Evolutionary conservation across 1,284 basidiomycete species (phyloP), one percentile per base, ranked within the genome.

Genomic region (Mycosarcoma maydis): DNA sequence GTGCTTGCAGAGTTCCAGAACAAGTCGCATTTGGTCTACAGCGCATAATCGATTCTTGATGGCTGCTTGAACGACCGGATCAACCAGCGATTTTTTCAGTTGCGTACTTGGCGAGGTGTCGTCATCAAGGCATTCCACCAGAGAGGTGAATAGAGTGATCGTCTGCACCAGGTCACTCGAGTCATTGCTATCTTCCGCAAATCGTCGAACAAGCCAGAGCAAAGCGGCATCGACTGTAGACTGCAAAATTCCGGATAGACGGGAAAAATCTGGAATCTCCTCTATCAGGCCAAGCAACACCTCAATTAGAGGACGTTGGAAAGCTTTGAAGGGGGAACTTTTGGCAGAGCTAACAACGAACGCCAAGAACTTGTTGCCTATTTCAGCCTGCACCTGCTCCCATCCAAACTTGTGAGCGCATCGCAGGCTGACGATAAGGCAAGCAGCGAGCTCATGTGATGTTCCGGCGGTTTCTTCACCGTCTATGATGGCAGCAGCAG

Each of bases 21-120:
- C 84, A 13, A 94, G 83, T 0, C 83, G 73, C 6, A 92, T 73
- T 8, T 85, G 85, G 10, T 72, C 65, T 0, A 72, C 36, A 40
- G 86, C 84, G 0, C 82, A 76, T 11, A 93, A 81, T 14, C 87
- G 85, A 60, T 87, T 84, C 71, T 89, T 89, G 32, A 91, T 83
- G 2, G 87, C 85, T 0, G 88, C 87, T 6, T 86, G 86, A 30
- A 95, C 76, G 22, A 92, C 83, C 0, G 91, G 89, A 60, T 97
- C 94, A 0, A 87, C 88, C 7, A 90, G 81, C 67, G 89, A 86
- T 1, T 85, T 70, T 64, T 89, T 89, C 32, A 88, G 81, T 38
- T 61, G 58, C n/a, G 72, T 19, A 5, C 37, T 14, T 6, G 57
- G 36, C 36, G 8, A n/a, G 2, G 32, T 10, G 1, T 37, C 8